Evolutionary conservation across 2,329 filamentous ascomycete species (phyloP).

Genomic region (Pseudogymnoascus sp.): DNA sequence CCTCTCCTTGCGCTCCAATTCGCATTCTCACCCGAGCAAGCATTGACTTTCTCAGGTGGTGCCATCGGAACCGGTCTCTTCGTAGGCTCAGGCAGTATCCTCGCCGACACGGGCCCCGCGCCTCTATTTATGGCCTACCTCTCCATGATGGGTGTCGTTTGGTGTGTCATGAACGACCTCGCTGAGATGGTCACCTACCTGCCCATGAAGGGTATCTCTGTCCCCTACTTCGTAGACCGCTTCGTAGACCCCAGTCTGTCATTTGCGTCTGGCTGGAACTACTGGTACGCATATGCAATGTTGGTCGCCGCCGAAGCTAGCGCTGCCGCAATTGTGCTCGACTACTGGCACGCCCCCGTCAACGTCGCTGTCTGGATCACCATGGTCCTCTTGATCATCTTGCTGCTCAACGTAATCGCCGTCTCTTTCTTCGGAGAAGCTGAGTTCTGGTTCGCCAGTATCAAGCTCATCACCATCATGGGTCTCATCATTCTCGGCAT

Average conservation of each 20-base stretch:
- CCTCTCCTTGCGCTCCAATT: not conserved
- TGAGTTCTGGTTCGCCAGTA: conserved; percentile 53
- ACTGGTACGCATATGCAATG: conserved; percentile 52
- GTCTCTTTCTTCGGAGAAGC: conserved; percentile 52
- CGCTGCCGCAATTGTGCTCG: conserved; percentile 49
- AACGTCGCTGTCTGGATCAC: conserved; percentile 52
- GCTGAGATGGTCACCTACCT: conserved; percentile 49
- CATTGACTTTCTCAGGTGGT: conserved; percentile 30
- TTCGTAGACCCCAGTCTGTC: conserved; percentile 38
- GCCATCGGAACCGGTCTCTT: conserved; percentile 59
- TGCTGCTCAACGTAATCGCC: conserved; percentile 48
- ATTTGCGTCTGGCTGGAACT: conserved; percentile 19
- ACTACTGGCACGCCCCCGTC: conserved; percentile 50
- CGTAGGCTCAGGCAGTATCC: conserved; percentile 50
- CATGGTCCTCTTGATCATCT: conserved; percentile 45
- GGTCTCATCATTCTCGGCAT: conserved; percentile 49
- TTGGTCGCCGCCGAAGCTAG: conserved; percentile 50
- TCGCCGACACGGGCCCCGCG: conserved; percentile 51
- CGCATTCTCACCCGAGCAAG: not conserved
- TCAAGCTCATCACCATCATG: conserved; percentile 52
- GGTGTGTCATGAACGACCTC: conserved; percentile 46
- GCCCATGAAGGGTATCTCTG: conserved; percentile 47
- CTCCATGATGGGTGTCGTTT: conserved; percentile 46
- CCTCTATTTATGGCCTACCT: conserved; percentile 63
- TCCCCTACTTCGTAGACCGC: conserved; percentile 48